A percentile compares a stretch with the other conserved stretches of the same genome.
These are phyloP conservation scores for Metarhizium anisopliae DNA, from an alignment of 2,329 filamentous ascomycete species.

Conservation along the genomic window DNA sequence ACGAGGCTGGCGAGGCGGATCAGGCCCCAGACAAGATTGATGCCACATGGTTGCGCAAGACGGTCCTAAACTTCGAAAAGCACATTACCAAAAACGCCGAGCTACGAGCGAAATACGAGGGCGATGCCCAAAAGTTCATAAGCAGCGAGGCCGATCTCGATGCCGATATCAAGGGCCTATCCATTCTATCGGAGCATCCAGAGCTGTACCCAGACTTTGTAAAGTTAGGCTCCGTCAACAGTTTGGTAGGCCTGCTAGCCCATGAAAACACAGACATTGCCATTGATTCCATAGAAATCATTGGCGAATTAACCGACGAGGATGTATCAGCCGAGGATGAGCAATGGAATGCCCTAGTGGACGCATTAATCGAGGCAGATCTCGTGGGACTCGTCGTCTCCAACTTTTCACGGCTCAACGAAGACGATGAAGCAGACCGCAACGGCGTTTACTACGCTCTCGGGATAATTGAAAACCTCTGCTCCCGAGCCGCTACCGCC, in stretches of 20 bases:
- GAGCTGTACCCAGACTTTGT: slow-evolving; percentile 76
- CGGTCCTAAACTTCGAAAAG: slow-evolving; percentile 78
- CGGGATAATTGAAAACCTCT: slow-evolving; percentile 75
- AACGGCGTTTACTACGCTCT: slow-evolving; percentile 82
- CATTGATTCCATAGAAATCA: slow-evolving; percentile 80
- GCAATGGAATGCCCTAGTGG: slow-evolving; percentile 72
- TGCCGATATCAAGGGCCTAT: slow-evolving; percentile 75
- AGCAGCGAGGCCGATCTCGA: slow-evolving; percentile 82
- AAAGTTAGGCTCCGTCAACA: slow-evolving; percentile 61
- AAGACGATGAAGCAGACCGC: slow-evolving; percentile 62
- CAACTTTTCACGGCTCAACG: slow-evolving; percentile 73
- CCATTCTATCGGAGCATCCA: slow-evolving; percentile 78
- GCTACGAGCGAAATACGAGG: slow-evolving; percentile 74
- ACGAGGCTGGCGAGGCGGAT: slow-evolving; percentile 34
- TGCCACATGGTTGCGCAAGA: slow-evolving; percentile 69
- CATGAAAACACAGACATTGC: slow-evolving; percentile 98
- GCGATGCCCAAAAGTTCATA: slow-evolving; percentile 76
- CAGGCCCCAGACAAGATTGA: slow-evolving; percentile 67
- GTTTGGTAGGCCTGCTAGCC: slow-evolving; percentile 71
- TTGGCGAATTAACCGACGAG: slow-evolving; percentile 87
- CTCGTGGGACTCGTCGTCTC: slow-evolving; percentile 65
- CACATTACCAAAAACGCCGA: slow-evolving; percentile 87
- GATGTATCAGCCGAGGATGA: slow-evolving; percentile 74
- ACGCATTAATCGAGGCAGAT: slow-evolving; percentile 57
- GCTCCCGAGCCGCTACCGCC: slow-evolving; percentile 59